These are phyloP conservation scores for Solanum hybrid DNA, from an alignment of 305 asterid species.

Conservation along the genomic window DNA sequence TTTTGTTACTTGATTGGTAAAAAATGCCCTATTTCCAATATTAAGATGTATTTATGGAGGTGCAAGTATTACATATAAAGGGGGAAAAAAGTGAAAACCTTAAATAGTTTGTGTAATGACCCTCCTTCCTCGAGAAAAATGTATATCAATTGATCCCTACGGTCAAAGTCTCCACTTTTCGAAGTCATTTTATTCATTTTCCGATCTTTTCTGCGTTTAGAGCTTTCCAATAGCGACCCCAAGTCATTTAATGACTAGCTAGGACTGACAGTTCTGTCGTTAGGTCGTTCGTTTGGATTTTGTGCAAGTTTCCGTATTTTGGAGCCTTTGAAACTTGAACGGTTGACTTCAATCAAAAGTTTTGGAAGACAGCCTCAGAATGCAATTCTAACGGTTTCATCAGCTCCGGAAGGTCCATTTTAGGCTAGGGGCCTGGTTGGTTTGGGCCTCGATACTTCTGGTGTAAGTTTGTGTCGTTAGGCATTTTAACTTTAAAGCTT, in stretches of 20 bases:
- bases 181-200: neutral
- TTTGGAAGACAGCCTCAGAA: neutral
- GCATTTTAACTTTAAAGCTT: neutral
- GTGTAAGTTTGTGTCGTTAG: neutral
- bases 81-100: too few species aligned
- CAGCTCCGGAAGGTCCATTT: neutral
- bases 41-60: neutral
- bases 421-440: neutral
- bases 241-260: neutral
- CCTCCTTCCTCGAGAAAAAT: too few species aligned
- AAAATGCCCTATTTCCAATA: neutral
- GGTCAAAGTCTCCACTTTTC: too few species aligned
- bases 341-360: neutral
- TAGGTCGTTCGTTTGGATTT: neutral
- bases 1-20: neutral
- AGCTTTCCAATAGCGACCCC: neutral
- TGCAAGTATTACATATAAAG: neutral
- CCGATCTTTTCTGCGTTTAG: neutral
- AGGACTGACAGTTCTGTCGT: neutral
- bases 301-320: neutral
- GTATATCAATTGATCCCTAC: too few species aligned
- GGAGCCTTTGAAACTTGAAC: neutral
- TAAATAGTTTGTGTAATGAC: too few species aligned
- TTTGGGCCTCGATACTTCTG: neutral
- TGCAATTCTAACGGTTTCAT: too few species aligned